phyloP scores from a whole-genome alignment of 2,329 filamentous ascomycete species.

The Ophiostoma fasciatum region DNA sequence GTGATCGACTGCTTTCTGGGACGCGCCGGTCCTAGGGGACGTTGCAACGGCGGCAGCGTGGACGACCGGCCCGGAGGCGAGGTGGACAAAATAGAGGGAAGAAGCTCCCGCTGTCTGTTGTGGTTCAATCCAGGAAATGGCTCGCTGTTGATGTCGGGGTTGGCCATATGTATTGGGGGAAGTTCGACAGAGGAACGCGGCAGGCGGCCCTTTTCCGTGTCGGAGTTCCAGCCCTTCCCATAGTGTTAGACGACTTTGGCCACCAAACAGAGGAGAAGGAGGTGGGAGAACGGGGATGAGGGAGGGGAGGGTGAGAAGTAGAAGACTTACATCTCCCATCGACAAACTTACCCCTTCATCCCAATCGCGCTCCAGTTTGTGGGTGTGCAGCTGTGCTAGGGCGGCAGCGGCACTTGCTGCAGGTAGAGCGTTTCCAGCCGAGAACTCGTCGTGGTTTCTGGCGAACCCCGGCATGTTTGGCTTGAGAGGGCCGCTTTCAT shows the following conservation, averaged over 20 bases:
- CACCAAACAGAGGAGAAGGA: neutral
- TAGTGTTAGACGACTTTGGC: too few relatives aligned
- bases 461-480: slow-evolving; percentile 54
- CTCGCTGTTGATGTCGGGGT: slow-evolving; percentile 55
- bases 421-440: slow-evolving; percentile 46
- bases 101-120: slow-evolving; percentile 53
- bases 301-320: too few relatives aligned
- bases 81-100: slow-evolving; percentile 67
- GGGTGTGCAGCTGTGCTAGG: slow-evolving; percentile 65
- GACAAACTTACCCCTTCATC: slow-evolving; percentile 49
- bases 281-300: neutral
- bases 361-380: slow-evolving; percentile 62
- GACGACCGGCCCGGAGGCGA: slow-evolving; percentile 80
- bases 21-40: slow-evolving; percentile 53
- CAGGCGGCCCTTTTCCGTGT: slow-evolving; percentile 49
- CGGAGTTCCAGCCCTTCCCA: slow-evolving; percentile 64
- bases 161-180: slow-evolving; percentile 47
- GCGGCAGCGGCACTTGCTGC: slow-evolving; percentile 71
- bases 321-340: slow-evolving; percentile 6
- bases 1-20: slow-evolving; percentile 78
- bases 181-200: slow-evolving; percentile 57
- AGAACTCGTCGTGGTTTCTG: slow-evolving; percentile 53
- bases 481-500: slow-evolving; percentile 51
- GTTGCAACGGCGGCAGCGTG: slow-evolving; percentile 70
- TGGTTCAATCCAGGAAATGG: slow-evolving; percentile 48